Evolutionary conservation across 2,329 filamentous ascomycete species (phyloP), one percentile per base, ranked within the genome.

Genomic region (Cytospora paraplurivora): DNA sequence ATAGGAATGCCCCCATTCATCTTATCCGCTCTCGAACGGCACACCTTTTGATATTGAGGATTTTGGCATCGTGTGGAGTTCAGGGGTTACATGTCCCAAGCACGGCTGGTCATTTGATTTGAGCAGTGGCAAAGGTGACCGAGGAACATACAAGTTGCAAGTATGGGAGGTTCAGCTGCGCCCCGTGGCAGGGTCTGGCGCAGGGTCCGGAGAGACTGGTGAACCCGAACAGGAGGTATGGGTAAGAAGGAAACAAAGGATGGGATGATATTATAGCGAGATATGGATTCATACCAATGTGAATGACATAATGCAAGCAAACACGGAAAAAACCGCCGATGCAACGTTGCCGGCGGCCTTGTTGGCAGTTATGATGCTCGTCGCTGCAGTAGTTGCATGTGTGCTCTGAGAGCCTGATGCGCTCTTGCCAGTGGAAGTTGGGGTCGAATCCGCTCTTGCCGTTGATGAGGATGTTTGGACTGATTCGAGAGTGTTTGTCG

Each of bases 31-130:
- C 7, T 66, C 64, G 10, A 61, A 66, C 21, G 64, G 64, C 4
- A 50, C 34, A 4, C 62, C 62, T 17, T 66, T 66, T 33, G 64
- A 66, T 38, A 66, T 66, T 33, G 64, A 66, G n/a, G 64, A 66
- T 41, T 66, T 66, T n/a, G 64, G 64, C 27, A 57, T 66, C 35
- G 55, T 66, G 2, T 62, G 59, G 56, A 66, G 64, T 34, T 50
- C 64, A 13, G 64, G 62, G 1, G 55, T 66, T 12, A 66, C 64
- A 7, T 66, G 64, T 33, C 64, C 64, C 19, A 66, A 62, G 33
- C 64, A 66, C 37, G 62, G 62, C 4, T 66, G 64, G 64, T 66
- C 64, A 0, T 66, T 66, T 27, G 64, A 66, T 34, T 35, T 66
- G 8, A 56, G 56, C 11, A 64, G 41, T 3, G 64, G 64, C 13